Evolutionary conservation across 257 asterid species (phyloP), one percentile per base, ranked within the genome.

Genomic region (Nicotiana obtusifolia): DNA sequence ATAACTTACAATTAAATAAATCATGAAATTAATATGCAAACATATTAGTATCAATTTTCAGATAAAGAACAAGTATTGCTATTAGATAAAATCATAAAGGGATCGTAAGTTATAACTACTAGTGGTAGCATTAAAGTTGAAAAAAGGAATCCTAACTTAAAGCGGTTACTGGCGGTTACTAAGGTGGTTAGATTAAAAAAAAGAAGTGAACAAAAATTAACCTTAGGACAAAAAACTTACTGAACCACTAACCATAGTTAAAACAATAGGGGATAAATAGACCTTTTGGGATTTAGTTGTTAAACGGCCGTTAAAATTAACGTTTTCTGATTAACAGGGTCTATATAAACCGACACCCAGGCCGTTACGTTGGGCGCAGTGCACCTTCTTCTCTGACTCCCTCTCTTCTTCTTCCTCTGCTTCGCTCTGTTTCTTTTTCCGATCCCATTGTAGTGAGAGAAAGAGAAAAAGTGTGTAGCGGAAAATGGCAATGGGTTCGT

Each of bases 351-450:
- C 0, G 16, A 24, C 24, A 2, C 28, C 75, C 83, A 66, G 91
- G 88, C 95, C 95, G 93, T 92, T 92, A 91, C 90, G 84, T 88
- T 82, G 91, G 90, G 84, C 83, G 78, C 75, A 80, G 90, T 77
- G 90, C 90, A 81, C 35, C 84, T 85, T 61, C 82, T 71, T 19
- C 79, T 82, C 78, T 85, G 76, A 31, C 81, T 56, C 80, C 20
- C 60, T 66, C 73, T 83, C 83, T 86, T 47, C 83, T 86, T 37
- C 83, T 78, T 30, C 62, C 28, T 65, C 69, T 35, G 26, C 61
- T 59, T 20, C 31, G 68, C 75, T 78, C 79, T 59, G 67, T 66
- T 44, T 81, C 84, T 73, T 41, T 82, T 84, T 77, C 54, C 65
- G 83, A 60, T 57, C 54, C 16, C 64, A 26, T 84, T 49, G 28